Conservation (phyloP, 106 monocot genomes). For the Dactylorhiza incarnata region DNA sequence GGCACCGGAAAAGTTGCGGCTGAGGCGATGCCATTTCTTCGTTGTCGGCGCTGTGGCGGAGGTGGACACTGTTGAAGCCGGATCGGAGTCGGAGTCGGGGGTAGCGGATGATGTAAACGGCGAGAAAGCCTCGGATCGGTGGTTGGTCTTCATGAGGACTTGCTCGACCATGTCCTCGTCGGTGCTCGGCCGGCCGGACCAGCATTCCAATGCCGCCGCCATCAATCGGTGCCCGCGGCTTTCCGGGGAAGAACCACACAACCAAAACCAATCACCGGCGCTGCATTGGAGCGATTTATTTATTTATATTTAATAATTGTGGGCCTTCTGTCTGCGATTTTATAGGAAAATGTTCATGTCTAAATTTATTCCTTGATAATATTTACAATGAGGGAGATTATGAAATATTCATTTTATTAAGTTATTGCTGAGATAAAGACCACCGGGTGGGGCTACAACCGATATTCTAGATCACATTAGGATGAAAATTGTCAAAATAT, state of each 20-base stretch:
- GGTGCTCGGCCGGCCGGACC: conserved; percentile 94
- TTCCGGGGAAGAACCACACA: neutral
- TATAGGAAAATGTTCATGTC: too few relatives aligned
- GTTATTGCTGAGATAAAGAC: too few relatives aligned
- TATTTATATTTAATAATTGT: too few relatives aligned
- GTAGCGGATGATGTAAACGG: conserved; percentile 20
- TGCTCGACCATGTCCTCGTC: conserved; percentile 96
- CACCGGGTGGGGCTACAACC: too few relatives aligned
- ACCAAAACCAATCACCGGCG: neutral
- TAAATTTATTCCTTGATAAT: too few relatives aligned
- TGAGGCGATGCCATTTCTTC: conserved; percentile 61
- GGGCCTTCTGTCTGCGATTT: too few relatives aligned
- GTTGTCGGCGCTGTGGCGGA: conserved; percentile 12
- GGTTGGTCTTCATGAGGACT: conserved; percentile 73
- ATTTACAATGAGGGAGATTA: too few relatives aligned
- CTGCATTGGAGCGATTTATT: neutral
- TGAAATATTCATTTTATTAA: too few relatives aligned
- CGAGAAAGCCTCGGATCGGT: conserved; percentile 70
- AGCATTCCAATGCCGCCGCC: conserved; percentile 94
- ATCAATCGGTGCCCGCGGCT: conserved; percentile 16
- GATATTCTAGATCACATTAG: too few relatives aligned
- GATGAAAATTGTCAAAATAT: too few relatives aligned
- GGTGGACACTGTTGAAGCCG: neutral
- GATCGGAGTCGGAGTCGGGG: conserved; percentile 8
- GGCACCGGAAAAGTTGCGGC: conserved; percentile 62